Evolutionary conservation across 495 filamentous ascomycete species (phyloP).

Genomic region (Cryomyces minteri): DNA sequence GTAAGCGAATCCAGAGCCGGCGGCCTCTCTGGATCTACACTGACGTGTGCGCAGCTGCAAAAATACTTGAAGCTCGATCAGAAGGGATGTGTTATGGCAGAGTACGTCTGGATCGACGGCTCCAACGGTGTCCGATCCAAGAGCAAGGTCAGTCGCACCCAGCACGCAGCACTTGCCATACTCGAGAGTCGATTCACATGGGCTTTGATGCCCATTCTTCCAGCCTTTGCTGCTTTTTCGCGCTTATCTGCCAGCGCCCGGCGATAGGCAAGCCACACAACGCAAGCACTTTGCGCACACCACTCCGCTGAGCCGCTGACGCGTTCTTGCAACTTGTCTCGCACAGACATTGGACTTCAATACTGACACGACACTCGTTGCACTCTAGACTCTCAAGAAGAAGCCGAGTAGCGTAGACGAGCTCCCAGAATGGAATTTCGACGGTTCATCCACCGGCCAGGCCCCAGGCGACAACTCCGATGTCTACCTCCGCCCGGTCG

Average conservation of each 20-base stretch:
- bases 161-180: no score
- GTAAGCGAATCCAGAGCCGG: no score
- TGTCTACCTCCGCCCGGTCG: slow-evolving; percentile 86
- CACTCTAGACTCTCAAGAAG: slow-evolving; percentile 55
- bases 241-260: neutral
- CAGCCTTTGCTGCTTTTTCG: neutral
- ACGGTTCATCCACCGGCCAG: slow-evolving; percentile 88
- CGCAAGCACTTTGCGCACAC: neutral
- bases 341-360: neutral
- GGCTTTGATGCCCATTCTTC: no score
- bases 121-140: slow-evolving; percentile 66
- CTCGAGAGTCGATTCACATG: no score
- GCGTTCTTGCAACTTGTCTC: neutral
- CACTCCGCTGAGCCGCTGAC: neutral
- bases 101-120: slow-evolving; percentile 97
- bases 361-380: slow-evolving; percentile 2
- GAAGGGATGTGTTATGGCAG: slow-evolving; percentile 66
- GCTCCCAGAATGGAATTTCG: slow-evolving; percentile 98
- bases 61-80: slow-evolving; percentile 88
- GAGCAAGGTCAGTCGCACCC: slow-evolving; percentile 53
- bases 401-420: slow-evolving; percentile 46
- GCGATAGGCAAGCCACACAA: neutral
- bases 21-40: no score
- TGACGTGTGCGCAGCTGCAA: slow-evolving; percentile 27
- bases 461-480: slow-evolving; percentile 94